phyloP scores from a whole-genome alignment of 83 land plant species.

The Thuja plicata region DNA sequence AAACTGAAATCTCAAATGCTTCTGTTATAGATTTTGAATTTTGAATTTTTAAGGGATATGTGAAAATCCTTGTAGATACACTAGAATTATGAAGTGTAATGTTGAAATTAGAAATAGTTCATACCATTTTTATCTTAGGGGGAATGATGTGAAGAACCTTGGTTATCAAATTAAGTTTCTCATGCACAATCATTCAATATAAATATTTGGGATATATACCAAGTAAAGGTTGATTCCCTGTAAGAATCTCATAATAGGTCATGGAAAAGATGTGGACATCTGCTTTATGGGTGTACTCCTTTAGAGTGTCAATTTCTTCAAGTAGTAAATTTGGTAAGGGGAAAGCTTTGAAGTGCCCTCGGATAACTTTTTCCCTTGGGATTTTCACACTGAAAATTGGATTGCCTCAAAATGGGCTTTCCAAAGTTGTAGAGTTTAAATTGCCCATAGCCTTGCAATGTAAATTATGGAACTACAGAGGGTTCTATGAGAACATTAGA shows the following conservation, averaged over 20 bases:
- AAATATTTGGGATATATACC: conserved; percentile 47
- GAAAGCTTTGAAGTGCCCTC: conserved; percentile 28
- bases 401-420: conserved; percentile 4
- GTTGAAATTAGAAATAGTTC: no score
- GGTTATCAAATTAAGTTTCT: no score
- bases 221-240: conserved; percentile 55
- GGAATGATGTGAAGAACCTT: no score
- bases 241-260: conserved; percentile 61
- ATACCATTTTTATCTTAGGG: no score
- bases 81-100: no score
- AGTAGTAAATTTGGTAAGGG: not conserved
- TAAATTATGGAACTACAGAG: conserved; percentile 17
- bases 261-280: conserved; percentile 72
- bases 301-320: not conserved
- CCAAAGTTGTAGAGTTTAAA: conserved; percentile 41
- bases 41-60: no score
- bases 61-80: no score
- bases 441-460: conserved; percentile 33
- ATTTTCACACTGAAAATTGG: not conserved
- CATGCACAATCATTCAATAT: conserved; percentile 31
- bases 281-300: conserved; percentile 45
- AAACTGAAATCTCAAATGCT: no score
- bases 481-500: conserved; percentile 32
- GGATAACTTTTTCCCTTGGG: conserved; percentile 27
- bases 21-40: no score